Percentiles rank a stretch among this genome's conserved stretches.
phyloP scores from a whole-genome alignment of 2,329 filamentous ascomycete genomes.

The Phymatotrichopsis omnivora region DNA sequence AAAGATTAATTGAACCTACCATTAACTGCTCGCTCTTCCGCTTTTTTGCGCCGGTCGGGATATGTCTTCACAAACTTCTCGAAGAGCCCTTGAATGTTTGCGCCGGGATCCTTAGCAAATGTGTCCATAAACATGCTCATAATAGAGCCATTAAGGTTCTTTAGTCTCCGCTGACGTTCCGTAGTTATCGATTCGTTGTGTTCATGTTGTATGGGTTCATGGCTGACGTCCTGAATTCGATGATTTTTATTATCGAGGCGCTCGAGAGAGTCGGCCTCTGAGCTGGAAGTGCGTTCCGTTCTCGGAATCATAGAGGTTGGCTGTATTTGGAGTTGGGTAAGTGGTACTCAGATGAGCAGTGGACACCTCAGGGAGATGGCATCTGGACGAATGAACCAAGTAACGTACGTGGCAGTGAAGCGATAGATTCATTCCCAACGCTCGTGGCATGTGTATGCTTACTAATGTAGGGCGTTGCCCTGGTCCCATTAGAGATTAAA shows the following conservation, averaged over 20 bases:
- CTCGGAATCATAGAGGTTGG: neutral
- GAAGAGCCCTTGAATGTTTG: slow-evolving; percentile 3
- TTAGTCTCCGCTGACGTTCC: slow-evolving; percentile 1
- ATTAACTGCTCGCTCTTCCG: slow-evolving; percentile 4
- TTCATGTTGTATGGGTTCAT: neutral
- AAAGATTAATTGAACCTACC: neutral
- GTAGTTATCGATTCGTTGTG: neutral
- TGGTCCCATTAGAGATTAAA: no score
- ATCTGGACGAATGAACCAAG: no score
- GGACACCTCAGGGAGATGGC: no score
- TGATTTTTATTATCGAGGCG: slow-evolving; percentile 4
- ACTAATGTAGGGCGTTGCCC: no score
- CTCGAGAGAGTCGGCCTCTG: neutral
- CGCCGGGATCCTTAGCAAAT: neutral
- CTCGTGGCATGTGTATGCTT: no score
- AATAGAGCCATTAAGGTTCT: slow-evolving; percentile 3
- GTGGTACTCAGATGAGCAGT: no score
- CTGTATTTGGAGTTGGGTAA: neutral
- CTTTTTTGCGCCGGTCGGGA: slow-evolving; percentile 7
- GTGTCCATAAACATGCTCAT: slow-evolving; percentile 11
- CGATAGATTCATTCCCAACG: no score
- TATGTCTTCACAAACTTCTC: slow-evolving; percentile 10
- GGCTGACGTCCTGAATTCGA: neutral
- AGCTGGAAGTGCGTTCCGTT: neutral
- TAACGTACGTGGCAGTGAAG: no score